Base-by-base conservation (phyloP, 306 rosid genomes). In the Ormosia emarginata region DNA sequence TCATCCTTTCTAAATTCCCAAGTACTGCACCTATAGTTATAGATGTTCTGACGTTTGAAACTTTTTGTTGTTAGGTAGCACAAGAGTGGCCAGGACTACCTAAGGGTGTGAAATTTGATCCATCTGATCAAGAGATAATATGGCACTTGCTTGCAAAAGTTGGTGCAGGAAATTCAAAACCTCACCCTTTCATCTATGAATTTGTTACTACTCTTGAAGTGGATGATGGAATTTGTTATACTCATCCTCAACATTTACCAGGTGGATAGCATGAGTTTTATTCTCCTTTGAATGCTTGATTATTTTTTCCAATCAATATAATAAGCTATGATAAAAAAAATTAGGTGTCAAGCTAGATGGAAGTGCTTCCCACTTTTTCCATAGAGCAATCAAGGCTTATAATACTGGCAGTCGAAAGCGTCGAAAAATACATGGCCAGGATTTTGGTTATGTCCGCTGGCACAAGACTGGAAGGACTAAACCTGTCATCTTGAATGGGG, bases 41-140 rank as follows among this genome's bases (percentile, higher is more conserved):
- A 53, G 43, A 47, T 67, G 67, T 74, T 73, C 13, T 18, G 36
- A 39, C 30, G 24, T 81, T 72, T 64, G 53, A 56, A 33, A 15
- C 17, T 80, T 76, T 71, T 33, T 79, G 71, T 49, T 84, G 75
- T 69, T 86, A 94, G 98, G 94, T 94, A 71, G 75, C 85, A 63
- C 91, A 88, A 57, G 92, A 92, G 80, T 94, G 97, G 96, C 97
- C 97, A 13, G 98, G 98, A 78, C 81, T 94, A 59, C 98, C 98
- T 10, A 90, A 87, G 79, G 98, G 98, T 18, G 98, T 94, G 59
- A 94, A 94, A 80, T 94, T 94, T 86, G 94, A 92, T 85, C 98
- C 98, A 49, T 87, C 97, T 2, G 97, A 94, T 81, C 96, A 88
- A 32, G 98, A 92, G 83, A 88, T 92, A 65, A 88, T 92, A 11